These are phyloP conservation scores for Penicillium oxalicum DNA, from an alignment of 2,329 filamentous ascomycete species.

Conservation along the genomic window DNA sequence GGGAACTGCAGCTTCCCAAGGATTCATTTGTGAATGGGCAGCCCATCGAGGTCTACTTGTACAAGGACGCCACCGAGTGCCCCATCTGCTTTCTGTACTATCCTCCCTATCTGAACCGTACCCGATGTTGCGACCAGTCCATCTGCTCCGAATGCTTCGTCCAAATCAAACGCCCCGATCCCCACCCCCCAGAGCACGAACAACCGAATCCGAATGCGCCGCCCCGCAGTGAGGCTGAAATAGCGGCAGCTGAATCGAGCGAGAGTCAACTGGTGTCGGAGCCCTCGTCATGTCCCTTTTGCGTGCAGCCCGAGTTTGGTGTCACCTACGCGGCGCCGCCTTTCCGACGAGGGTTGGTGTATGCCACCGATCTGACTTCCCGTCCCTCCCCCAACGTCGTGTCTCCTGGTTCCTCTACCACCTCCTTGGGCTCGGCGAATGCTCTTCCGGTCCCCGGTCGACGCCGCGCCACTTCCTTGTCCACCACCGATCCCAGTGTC, in stretches of 20 bases:
- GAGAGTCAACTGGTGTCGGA: slow-evolving; percentile 74
- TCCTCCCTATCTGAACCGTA: slow-evolving; percentile 88
- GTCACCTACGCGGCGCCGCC: slow-evolving; percentile 89
- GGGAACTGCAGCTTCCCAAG: slow-evolving; percentile 71
- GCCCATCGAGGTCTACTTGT: slow-evolving; percentile 83
- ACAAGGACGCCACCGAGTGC: slow-evolving; percentile 85
- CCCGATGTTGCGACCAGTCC: slow-evolving; percentile 87
- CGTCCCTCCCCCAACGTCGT: slow-evolving; percentile 49
- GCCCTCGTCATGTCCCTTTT: slow-evolving; percentile 88
- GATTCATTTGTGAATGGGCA: slow-evolving; percentile 94
- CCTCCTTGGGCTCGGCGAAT: slow-evolving; percentile 62
- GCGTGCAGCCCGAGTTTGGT: slow-evolving; percentile 88
- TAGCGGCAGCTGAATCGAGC: slow-evolving; percentile 31
- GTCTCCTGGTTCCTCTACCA: slow-evolving; percentile 80
- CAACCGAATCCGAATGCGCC: slow-evolving; percentile 39
- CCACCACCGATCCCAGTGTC: slow-evolving; percentile 75
- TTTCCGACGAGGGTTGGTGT: slow-evolving; percentile 76
- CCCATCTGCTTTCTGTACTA: slow-evolving; percentile 97
- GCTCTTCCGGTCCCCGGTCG: slow-evolving; percentile 38
- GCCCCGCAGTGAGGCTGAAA: slow-evolving; percentile 25
- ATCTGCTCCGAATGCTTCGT: slow-evolving; percentile 99
- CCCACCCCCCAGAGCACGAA: slow-evolving; percentile 76
- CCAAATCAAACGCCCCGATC: slow-evolving; percentile 92
- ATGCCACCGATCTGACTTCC: slow-evolving; percentile 50
- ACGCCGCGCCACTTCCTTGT: slow-evolving; percentile 63